Evolutionary conservation across 2,329 filamentous ascomycete genomes (phyloP), one percentile per base, ranked within the genome.

Genomic region (Cercospora nicotianae): DNA sequence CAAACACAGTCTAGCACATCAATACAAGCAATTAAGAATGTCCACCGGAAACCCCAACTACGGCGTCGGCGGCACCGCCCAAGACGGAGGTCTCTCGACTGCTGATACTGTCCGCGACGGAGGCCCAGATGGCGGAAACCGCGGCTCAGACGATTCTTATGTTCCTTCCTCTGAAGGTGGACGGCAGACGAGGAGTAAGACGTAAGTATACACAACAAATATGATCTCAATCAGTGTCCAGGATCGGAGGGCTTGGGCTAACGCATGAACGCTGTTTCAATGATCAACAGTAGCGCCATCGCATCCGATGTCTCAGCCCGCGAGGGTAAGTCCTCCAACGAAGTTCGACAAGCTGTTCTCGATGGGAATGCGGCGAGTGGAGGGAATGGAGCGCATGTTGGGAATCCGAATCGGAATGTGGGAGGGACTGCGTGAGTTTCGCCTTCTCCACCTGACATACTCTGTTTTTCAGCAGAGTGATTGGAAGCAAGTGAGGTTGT

Each of bases 381-480:
- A 60, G 33, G 53, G 5, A 55, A 33, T 33, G 68, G 70, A 58
- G 66, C 64, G 39, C 60, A 70, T 45, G 62, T 63, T 13, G 67
- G 65, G 20, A 71, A 71, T 58, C 42, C 59, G 57, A 65, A 69
- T 28, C 55, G 55, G n/a, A 67, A 69, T 3, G 71, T 74, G n/a
- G 73, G 73, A 23, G 73, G 73, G n/a, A 73, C 68, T 33, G 70
- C 70, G 69, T 72, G n/a, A n/a, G n/a, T n/a, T n/a, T n/a, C n/a
- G n/a, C n/a, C n/a, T n/a, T n/a, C n/a, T n/a, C n/a, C n/a, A n/a
- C n/a, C n/a, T n/a, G n/a, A n/a, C n/a, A n/a, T n/a, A n/a, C n/a
- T n/a, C n/a, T n/a, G n/a, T n/a, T n/a, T n/a, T n/a, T n/a, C n/a
- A n/a, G n/a, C n/a, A n/a, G n/a, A n/a, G n/a, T n/a, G n/a, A n/a